phyloP scores from a whole-genome alignment of 306 rosid genomes.

The Erythrophleum fordii region DNA sequence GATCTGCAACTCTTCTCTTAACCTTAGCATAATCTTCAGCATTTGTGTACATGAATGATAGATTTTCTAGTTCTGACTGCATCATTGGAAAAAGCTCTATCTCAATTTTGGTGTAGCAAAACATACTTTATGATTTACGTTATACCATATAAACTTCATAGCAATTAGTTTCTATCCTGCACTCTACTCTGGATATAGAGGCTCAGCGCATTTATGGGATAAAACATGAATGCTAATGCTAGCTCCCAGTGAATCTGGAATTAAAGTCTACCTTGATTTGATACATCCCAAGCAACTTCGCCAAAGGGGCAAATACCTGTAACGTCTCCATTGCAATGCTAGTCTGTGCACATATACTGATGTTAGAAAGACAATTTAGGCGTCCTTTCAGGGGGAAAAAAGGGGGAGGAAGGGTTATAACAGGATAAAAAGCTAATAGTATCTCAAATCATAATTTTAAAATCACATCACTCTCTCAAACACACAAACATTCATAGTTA shows the following conservation, averaged over 20 bases:
- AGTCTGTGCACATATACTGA: conserved; percentile 59
- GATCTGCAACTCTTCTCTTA: conserved; percentile 86
- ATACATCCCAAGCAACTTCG: conserved; percentile 99
- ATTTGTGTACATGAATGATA: conserved; percentile 93
- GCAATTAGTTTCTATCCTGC: conserved; percentile 6
- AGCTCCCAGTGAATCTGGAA: conserved; percentile 10
- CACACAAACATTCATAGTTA: neutral
- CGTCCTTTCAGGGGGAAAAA: no score
- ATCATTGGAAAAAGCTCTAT: conserved; percentile 33
- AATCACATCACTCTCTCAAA: neutral
- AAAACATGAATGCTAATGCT: conserved; percentile 30
- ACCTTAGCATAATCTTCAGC: conserved; percentile 93
- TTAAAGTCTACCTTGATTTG: conserved; percentile 84
- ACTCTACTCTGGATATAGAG: conserved; percentile 19
- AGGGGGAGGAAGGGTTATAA: neutral
- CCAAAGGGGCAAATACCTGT: conserved; percentile 99
- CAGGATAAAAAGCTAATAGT: neutral
- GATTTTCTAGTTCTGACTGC: conserved; percentile 97
- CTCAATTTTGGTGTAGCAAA: conserved; percentile 11
- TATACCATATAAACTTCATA: conserved; percentile 26
- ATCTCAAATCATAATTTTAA: neutral
- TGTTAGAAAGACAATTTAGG: conserved; percentile 36
- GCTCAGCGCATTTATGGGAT: conserved; percentile 18
- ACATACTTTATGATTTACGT: conserved; percentile 17
- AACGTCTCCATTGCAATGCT: conserved; percentile 95